phyloP scores from a whole-genome alignment of 176 grass and related monocot genomes.

The Carex kokanica region DNA sequence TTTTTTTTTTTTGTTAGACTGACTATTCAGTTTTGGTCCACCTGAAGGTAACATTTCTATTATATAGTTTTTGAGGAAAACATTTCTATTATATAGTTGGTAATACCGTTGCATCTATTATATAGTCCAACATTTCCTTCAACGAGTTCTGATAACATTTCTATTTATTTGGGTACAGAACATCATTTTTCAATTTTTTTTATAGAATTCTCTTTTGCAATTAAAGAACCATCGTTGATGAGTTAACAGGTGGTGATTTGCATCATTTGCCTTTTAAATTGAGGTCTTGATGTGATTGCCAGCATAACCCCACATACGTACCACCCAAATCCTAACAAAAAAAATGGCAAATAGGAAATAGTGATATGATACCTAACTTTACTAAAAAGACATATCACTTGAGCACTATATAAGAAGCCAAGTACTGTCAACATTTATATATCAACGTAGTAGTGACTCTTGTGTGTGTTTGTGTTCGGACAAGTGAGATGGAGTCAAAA shows the following conservation, averaged over 20 bases:
- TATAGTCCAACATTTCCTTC: background rate
- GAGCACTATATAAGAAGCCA: constrained; percentile 5
- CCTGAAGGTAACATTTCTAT: background rate
- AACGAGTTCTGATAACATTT: background rate
- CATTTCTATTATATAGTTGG: too few species aligned
- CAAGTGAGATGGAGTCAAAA: too few species aligned
- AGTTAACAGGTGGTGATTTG: background rate
- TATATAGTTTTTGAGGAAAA: too few species aligned
- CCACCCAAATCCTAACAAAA: background rate
- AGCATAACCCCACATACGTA: background rate
- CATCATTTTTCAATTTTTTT: background rate
- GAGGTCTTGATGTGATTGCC: background rate
- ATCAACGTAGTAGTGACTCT: background rate
- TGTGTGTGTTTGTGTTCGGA: too few species aligned
- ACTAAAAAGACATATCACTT: background rate
- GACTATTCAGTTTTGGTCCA: background rate
- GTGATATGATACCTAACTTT: constrained; percentile 8
- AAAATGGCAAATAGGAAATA: background rate
- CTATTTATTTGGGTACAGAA: background rate
- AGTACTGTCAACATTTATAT: background rate
- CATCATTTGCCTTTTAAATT: background rate
- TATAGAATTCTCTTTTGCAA: background rate
- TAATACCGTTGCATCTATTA: background rate
- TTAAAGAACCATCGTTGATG: background rate
- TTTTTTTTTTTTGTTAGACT: too few species aligned